phyloP scores from a whole-genome alignment of 2,329 filamentous ascomycete species.

The Alternaria ethzedia region DNA sequence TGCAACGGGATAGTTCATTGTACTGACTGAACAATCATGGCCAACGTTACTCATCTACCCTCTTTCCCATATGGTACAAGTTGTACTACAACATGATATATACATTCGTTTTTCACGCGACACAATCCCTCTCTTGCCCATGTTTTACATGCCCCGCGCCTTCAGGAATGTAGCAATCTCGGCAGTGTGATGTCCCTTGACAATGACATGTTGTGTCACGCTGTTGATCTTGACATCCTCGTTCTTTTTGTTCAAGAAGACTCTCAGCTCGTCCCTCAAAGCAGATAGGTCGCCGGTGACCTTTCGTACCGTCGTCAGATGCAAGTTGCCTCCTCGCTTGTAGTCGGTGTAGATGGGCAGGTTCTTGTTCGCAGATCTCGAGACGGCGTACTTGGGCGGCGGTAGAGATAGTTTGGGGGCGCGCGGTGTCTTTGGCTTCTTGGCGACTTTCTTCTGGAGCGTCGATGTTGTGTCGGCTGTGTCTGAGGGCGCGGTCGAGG shows the following conservation, averaged over 20 bases:
- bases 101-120: background rate
- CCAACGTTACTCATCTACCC: background rate
- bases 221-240: conserved; percentile 64
- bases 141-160: conserved; percentile 23
- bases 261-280: conserved; percentile 68
- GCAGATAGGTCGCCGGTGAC: conserved; percentile 73
- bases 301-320: conserved; percentile 77
- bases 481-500: conserved; percentile 1
- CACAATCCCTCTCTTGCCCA: background rate
- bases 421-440: conserved; percentile 5
- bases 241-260: conserved; percentile 63
- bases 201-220: conserved; percentile 71
- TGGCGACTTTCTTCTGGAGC: conserved; percentile 6
- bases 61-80: background rate
- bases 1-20: background rate
- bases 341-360: conserved; percentile 77
- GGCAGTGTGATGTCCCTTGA: conserved; percentile 35
- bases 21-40: background rate
- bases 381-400: conserved; percentile 69
- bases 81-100: background rate
- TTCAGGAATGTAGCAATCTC: conserved; percentile 22
- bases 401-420: conserved; percentile 18
- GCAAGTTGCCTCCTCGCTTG: conserved; percentile 78
- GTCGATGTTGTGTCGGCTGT: conserved; percentile 12
- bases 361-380: conserved; percentile 72